Evolutionary conservation across 1,139 yeast genomes (phyloP).

Genomic region (Wickerhamomyces sp.): DNA sequence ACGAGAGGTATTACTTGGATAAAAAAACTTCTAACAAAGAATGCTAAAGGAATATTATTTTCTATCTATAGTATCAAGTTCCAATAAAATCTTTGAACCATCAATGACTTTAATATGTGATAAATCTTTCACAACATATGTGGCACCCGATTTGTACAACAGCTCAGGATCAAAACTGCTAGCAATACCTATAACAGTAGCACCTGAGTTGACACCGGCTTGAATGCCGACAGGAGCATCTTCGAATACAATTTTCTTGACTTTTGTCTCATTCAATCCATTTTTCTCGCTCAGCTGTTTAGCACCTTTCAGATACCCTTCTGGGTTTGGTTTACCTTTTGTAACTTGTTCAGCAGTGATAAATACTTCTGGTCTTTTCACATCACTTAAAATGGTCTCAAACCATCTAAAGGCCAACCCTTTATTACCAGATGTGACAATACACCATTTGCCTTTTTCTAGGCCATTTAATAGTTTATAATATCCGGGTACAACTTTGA

Average conservation of each 20-base stretch:
- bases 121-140: slow-evolving; percentile 72
- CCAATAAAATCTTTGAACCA: slow-evolving; percentile 18
- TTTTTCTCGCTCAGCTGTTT: slow-evolving; percentile 55
- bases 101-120: slow-evolving; percentile 38
- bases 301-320: slow-evolving; percentile 51
- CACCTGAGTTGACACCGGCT: slow-evolving; percentile 85
- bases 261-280: slow-evolving; percentile 42
- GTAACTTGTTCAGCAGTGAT: slow-evolving; percentile 75
- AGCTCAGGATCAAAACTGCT: slow-evolving; percentile 69
- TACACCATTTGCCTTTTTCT: slow-evolving; percentile 43
- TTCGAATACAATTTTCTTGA: slow-evolving; percentile 67
- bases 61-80: slow-evolving; percentile 19
- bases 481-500: slow-evolving; percentile 74
- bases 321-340: slow-evolving; percentile 80
- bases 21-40: slow-evolving; percentile 3
- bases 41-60: background rate
- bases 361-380: slow-evolving; percentile 61
- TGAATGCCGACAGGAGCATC: slow-evolving; percentile 87
- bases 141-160: slow-evolving; percentile 74
- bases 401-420: slow-evolving; percentile 81
- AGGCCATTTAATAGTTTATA: slow-evolving; percentile 55
- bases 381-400: slow-evolving; percentile 44
- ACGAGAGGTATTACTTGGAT: slow-evolving; percentile 33
- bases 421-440: slow-evolving; percentile 79
- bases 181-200: slow-evolving; percentile 77